A percentile compares a stretch with the other conserved stretches of the same genome.
These are phyloP conservation scores for Syncephalastrum sp. DNA, from an alignment of 371 early-diverging fungal species.

Conservation along the genomic window DNA sequence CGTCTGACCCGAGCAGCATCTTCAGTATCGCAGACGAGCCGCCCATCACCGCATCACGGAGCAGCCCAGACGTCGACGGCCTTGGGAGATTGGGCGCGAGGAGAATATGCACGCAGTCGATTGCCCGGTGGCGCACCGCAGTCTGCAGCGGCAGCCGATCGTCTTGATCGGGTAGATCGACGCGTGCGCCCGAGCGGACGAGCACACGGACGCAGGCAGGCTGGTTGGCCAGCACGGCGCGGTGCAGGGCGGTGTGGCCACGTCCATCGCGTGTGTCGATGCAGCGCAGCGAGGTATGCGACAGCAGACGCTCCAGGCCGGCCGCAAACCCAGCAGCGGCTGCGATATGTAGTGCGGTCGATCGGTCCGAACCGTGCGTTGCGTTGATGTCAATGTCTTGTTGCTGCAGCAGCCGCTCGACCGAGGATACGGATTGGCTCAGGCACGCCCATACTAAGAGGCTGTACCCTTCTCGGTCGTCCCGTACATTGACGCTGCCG, in stretches of 20 bases:
- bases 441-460: conserved; percentile 38
- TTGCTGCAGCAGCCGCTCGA: conserved; percentile 20
- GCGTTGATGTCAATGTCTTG: conserved; percentile 31
- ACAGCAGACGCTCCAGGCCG: conserved; percentile 27
- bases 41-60: conserved; percentile 26
- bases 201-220: conserved; percentile 19
- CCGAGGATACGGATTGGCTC: conserved; percentile 26
- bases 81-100: conserved; percentile 6
- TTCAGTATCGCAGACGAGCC: conserved; percentile 24
- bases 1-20: conserved; percentile 16
- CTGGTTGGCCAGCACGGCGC: conserved; percentile 33
- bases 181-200: conserved; percentile 25
- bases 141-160: conserved; percentile 33
- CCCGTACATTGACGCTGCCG: conserved; percentile 25
- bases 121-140: conserved; percentile 24
- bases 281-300: conserved; percentile 17
- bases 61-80: conserved; percentile 3
- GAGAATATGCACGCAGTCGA: conserved; percentile 19
- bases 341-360: conserved; percentile 43
- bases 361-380: conserved; percentile 26
- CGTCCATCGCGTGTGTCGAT: conserved; percentile 21
- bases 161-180: conserved; percentile 21
- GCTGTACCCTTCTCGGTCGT: conserved; percentile 22
- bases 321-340: conserved; percentile 27
- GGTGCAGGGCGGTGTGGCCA: conserved; percentile 34